These are phyloP conservation scores for Myriosclerotinia duriaeana DNA, from an alignment of 2,329 filamentous ascomycete genomes.

Conservation along the genomic window DNA sequence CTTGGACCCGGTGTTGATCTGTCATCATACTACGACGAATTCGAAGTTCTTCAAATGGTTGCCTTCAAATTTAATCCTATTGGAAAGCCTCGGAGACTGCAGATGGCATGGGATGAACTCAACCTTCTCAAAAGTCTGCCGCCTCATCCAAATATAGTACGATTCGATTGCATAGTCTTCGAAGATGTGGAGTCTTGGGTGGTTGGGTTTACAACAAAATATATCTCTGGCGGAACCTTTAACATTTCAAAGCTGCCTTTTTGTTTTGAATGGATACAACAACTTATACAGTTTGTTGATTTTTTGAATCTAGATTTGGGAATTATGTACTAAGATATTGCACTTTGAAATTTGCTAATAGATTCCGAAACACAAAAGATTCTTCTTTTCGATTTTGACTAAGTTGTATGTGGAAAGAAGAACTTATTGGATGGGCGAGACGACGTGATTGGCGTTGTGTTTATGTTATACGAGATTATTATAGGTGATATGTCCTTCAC, in stretches of 20 bases:
- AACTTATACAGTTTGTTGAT: slow-evolving; percentile 44
- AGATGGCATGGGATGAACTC: not conserved
- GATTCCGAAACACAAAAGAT: slow-evolving; percentile 41
- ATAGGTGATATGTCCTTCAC: slow-evolving; percentile 26
- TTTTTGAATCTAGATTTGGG: slow-evolving; percentile 44
- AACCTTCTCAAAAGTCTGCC: not conserved
- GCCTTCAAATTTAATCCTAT: not conserved
- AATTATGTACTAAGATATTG: slow-evolving; percentile 45
- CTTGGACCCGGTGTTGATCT: not conserved
- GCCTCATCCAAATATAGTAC: not conserved
- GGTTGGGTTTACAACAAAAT: not conserved
- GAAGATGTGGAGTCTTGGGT: slow-evolving; percentile 9
- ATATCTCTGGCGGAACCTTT: not conserved
- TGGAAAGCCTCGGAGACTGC: not conserved
- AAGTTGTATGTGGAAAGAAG: slow-evolving; percentile 18
- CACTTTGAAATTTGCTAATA: slow-evolving; percentile 43
- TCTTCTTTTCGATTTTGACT: slow-evolving; percentile 43
- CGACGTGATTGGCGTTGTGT: slow-evolving; percentile 35
- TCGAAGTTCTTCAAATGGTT: not conserved
- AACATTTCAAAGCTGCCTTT: slow-evolving; percentile 37
- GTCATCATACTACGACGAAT: slow-evolving; percentile 9
- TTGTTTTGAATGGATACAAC: slow-evolving; percentile 42
- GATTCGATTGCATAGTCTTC: not conserved
- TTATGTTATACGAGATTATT: slow-evolving; percentile 30
- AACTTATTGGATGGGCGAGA: slow-evolving; percentile 27